A percentile compares a stretch with the other conserved stretches of the same genome.
phyloP scores from a whole-genome alignment of 352 stramenopile genomes.

The Globisporangium viniferum region DNA sequence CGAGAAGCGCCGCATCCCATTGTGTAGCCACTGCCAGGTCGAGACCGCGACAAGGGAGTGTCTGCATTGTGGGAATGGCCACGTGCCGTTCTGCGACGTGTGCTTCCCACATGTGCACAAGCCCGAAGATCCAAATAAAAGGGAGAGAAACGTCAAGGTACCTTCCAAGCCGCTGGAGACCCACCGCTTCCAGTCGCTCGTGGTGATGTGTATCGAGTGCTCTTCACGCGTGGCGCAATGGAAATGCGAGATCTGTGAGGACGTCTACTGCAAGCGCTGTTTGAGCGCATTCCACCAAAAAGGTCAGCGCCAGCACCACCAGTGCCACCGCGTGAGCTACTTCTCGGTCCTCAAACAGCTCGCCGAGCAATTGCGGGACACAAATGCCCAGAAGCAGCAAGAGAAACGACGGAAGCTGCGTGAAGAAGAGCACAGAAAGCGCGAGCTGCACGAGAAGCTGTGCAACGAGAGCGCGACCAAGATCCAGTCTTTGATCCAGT shows the following conservation, averaged over 20 bases:
- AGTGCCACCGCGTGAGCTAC: slow-evolving; percentile 58
- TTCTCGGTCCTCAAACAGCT: slow-evolving; percentile 59
- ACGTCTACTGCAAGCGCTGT: slow-evolving; percentile 72
- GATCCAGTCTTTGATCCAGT: slow-evolving; percentile 41
- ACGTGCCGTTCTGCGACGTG: slow-evolving; percentile 61
- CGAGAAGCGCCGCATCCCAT: slow-evolving; percentile 27
- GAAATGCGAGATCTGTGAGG: slow-evolving; percentile 55
- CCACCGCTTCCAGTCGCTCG: slow-evolving; percentile 44
- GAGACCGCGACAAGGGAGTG: slow-evolving; percentile 70
- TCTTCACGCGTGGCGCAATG: slow-evolving; percentile 56
- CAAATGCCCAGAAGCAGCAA: slow-evolving; percentile 31
- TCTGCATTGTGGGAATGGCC: slow-evolving; percentile 57
- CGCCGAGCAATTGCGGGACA: slow-evolving; percentile 32
- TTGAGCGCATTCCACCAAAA: slow-evolving; percentile 52
- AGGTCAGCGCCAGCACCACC: slow-evolving; percentile 52
- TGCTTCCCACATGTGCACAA: slow-evolving; percentile 62
- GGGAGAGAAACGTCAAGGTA: not conserved
- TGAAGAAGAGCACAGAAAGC: slow-evolving; percentile 23
- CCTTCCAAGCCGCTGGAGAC: not conserved
- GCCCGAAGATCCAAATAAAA: not conserved
- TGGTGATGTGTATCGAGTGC: slow-evolving; percentile 71
- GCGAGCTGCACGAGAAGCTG: slow-evolving; percentile 18
- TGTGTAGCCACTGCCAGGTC: slow-evolving; percentile 45
- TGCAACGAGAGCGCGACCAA: slow-evolving; percentile 30
- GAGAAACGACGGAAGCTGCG: slow-evolving; percentile 25